A percentile compares a stretch with the other conserved stretches of the same genome.
Conservation (phyloP, 1,139 yeast species). For the Diutina catenulata region DNA sequence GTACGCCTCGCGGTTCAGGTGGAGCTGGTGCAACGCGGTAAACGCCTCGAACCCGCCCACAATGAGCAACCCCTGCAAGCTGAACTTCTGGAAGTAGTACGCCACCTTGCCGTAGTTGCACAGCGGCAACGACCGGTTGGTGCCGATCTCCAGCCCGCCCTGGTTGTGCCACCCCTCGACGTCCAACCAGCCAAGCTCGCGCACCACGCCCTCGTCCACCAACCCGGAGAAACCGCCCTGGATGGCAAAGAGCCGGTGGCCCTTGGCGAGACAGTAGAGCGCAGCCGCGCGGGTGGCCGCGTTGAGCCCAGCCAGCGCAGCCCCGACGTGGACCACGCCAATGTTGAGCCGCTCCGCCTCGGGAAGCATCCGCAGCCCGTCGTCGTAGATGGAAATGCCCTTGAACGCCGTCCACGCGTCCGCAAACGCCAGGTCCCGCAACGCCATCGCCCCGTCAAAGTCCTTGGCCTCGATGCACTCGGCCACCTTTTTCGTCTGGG, state of each 20-base stretch:
- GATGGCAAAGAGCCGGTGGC: conserved; percentile 80
- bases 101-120: conserved; percentile 44
- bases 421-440: conserved; percentile 79
- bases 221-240: conserved; percentile 92
- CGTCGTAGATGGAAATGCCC: conserved; percentile 9
- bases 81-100: conserved; percentile 61
- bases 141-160: conserved; percentile 95
- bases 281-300: conserved; percentile 90
- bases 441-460: conserved; percentile 74
- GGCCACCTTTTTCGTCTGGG: conserved; percentile 76
- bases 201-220: conserved; percentile 66
- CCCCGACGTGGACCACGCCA: conserved; percentile 74
- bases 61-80: conserved; percentile 60
- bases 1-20: conserved; percentile 57
- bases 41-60: conserved; percentile 81
- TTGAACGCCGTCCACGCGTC: conserved; percentile 25
- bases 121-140: conserved; percentile 50
- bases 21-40: conserved; percentile 66
- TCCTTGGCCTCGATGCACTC: conserved; percentile 68
- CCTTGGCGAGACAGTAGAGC: conserved; percentile 78
- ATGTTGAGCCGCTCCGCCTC: conserved; percentile 10
- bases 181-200: conserved; percentile 70
- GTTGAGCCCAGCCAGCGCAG: conserved; percentile 95
- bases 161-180: conserved; percentile 82
- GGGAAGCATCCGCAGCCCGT: conserved; percentile 9